Percentiles rank a stretch among this genome's conserved stretches.
These are phyloP conservation scores for Suillus brevipes DNA, from an alignment of 768 basidiomycete species.

Conservation along the genomic window DNA sequence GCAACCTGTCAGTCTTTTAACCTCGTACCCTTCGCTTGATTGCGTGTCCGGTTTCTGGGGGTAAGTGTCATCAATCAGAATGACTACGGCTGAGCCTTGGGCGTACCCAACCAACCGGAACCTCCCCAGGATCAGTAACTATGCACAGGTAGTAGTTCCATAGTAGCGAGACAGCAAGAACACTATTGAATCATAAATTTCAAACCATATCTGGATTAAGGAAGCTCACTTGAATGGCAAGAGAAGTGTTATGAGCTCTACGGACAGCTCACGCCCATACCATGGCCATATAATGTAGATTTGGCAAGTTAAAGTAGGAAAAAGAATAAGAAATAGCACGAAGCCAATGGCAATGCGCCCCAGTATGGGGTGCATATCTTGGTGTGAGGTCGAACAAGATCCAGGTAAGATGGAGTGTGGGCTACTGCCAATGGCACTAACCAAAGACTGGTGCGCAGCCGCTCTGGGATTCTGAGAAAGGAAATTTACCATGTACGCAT, in stretches of 20 bases:
- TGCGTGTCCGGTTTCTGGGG: slow-evolving; percentile 72
- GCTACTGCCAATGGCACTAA: not conserved
- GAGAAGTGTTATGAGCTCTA: slow-evolving; percentile 75
- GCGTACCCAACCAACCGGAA: slow-evolving; percentile 78
- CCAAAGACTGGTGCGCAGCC: not conserved
- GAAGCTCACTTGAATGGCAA: slow-evolving; percentile 84
- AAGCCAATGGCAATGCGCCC: slow-evolving; percentile 66
- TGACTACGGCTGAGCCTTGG: not conserved
- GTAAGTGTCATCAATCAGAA: slow-evolving; percentile 9
- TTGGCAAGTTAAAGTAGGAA: slow-evolving; percentile 89
- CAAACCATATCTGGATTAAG: not conserved
- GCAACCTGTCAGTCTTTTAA: slow-evolving; percentile 81
- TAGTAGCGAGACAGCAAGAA: slow-evolving; percentile 72
- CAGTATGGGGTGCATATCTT: slow-evolving; percentile 45
- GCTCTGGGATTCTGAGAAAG: not conserved
- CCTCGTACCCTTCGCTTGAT: slow-evolving; percentile 73
- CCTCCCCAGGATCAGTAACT: slow-evolving; percentile 78
- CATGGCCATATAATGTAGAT: slow-evolving; percentile 91
- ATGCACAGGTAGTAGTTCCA: slow-evolving; percentile 91
- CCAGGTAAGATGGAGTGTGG: slow-evolving; percentile 7
- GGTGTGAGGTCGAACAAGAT: slow-evolving; percentile 9
- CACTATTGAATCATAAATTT: slow-evolving; percentile 42
- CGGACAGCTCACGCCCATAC: slow-evolving; percentile 75
- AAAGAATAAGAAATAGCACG: slow-evolving; percentile 73
- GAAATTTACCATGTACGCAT: not conserved